Evolutionary conservation across 1,139 yeast genomes (phyloP), one percentile per base, ranked within the genome.

Genomic region (Geotrichum bryndzae): DNA sequence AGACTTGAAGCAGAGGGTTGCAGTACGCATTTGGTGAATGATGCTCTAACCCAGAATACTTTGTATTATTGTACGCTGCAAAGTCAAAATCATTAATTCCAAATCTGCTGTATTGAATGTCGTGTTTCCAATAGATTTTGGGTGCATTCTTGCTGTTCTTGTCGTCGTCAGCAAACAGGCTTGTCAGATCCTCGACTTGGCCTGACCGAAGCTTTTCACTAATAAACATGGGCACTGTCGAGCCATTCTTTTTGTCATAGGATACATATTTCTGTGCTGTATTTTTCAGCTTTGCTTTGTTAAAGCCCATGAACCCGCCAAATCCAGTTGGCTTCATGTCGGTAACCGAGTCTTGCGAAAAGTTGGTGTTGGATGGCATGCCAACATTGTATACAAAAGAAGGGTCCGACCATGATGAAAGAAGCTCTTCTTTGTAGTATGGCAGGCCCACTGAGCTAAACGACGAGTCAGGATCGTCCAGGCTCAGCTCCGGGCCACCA

Each of bases 1-100:
- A 89, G n/a, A 94, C 70, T 71, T 94, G 98, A 11, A 95, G 69
- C 45, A 92, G 75, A 0, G 96, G 80, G 71, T 95, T 95, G 61
- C 88, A 81, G 71, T 90, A 90, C 0, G 96, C 83, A 69, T 89
- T 90, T 59, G 88, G 91, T 15, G 88, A 82, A 70, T 90, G 95
- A 23, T 91, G 87, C 72, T 94, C 98, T 41, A 95, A 78, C 0
- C 99, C 98, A n/a, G 97, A 84, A 68, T 79, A 88, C 1, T 73
- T 70, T 0, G 98, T 89, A 71, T 92, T 91, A 70, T 92, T 92
- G 77, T 88, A 94, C 68, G 85, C 87, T 61, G 83, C 86, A 71
- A 94, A 94, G 76, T 95, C 97, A 75, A 94, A 94, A 74, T 91
- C 97, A 68, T 88, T 91, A 35, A 95, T 92, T 23, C 99, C 99